Conservation (phyloP, 2,329 filamentous ascomycete genomes). For the Colletotrichum tofieldiae region DNA sequence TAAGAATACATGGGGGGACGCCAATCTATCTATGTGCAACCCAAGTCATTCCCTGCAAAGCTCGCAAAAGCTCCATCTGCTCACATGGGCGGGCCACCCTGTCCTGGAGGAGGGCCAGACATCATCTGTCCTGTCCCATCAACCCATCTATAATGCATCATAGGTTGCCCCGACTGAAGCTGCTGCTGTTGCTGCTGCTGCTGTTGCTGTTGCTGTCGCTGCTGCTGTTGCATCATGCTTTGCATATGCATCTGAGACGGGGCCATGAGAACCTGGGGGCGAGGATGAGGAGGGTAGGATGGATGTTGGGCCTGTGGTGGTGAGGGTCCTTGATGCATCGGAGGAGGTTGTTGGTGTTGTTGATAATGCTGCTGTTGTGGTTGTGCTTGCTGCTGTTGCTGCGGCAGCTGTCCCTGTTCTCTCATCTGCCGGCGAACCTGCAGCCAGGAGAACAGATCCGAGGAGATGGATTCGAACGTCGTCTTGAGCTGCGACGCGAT, state of each 20-base stretch:
- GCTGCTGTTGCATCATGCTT: constrained; percentile 32
- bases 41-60: not conserved
- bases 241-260: constrained; percentile 19
- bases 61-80: not conserved
- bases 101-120: constrained; percentile 45
- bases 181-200: not conserved
- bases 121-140: constrained; percentile 63
- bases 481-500: constrained; percentile 68
- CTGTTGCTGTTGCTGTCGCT: not conserved
- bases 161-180: constrained; percentile 44
- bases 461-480: constrained; percentile 67
- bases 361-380: constrained; percentile 38
- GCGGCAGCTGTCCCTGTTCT: constrained; percentile 48
- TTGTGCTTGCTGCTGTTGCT: constrained; percentile 48
- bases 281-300: constrained; percentile 27
- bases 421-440: constrained; percentile 56
- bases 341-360: constrained; percentile 23
- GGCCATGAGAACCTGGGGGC: constrained; percentile 26
- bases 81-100: constrained; percentile 16
- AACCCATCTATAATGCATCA: constrained; percentile 58
- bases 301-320: constrained; percentile 22
- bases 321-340: constrained; percentile 1
- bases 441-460: constrained; percentile 61
- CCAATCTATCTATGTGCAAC: not conserved
- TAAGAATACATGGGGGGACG: not conserved